Percentiles rank a stretch among this genome's conserved stretches.
Evolutionary conservation across 1,284 basidiomycete species (phyloP).

Genomic region (Moniliophthora roreri): DNA sequence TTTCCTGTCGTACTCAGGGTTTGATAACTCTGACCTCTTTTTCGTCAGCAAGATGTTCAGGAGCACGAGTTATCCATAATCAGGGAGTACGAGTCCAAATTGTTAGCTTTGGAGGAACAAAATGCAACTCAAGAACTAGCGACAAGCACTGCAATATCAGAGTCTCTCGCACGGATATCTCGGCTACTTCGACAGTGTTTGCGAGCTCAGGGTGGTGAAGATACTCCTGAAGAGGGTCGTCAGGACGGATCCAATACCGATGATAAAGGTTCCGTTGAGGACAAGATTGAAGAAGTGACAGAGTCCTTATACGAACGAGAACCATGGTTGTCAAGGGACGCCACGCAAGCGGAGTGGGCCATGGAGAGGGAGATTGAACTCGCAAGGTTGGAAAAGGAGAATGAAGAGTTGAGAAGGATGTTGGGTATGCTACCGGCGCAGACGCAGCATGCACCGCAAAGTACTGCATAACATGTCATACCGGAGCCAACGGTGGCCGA

Average conservation of each 20-base stretch:
- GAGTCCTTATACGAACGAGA: slow-evolving; percentile 26
- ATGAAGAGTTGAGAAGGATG: slow-evolving; percentile 75
- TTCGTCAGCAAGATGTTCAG: slow-evolving; percentile 83
- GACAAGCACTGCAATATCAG: slow-evolving; percentile 63
- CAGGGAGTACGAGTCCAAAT: slow-evolving; percentile 86
- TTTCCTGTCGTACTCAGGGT: background rate
- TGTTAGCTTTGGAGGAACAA: slow-evolving; percentile 78
- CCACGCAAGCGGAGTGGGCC: slow-evolving; percentile 62
- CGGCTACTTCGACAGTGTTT: slow-evolving; percentile 73
- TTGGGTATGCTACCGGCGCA: slow-evolving; percentile 41
- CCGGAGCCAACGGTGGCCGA: too few relatives aligned
- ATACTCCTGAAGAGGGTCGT: slow-evolving; percentile 31
- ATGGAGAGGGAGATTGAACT: slow-evolving; percentile 88
- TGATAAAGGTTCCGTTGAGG: slow-evolving; percentile 18
- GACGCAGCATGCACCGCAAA: background rate
- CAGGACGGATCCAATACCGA: background rate
- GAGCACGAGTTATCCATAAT: slow-evolving; percentile 90
- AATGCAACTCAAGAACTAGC: slow-evolving; percentile 63
- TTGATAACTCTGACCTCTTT: background rate
- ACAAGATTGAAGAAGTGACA: slow-evolving; percentile 18
- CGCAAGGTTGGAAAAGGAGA: slow-evolving; percentile 82
- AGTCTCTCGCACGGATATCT: slow-evolving; percentile 74
- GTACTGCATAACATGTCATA: background rate
- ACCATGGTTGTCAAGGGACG: slow-evolving; percentile 35
- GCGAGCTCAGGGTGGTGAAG: slow-evolving; percentile 76